Conservation (phyloP, 164 flowering plant genomes). For the Cinnamomum micranthum region DNA sequence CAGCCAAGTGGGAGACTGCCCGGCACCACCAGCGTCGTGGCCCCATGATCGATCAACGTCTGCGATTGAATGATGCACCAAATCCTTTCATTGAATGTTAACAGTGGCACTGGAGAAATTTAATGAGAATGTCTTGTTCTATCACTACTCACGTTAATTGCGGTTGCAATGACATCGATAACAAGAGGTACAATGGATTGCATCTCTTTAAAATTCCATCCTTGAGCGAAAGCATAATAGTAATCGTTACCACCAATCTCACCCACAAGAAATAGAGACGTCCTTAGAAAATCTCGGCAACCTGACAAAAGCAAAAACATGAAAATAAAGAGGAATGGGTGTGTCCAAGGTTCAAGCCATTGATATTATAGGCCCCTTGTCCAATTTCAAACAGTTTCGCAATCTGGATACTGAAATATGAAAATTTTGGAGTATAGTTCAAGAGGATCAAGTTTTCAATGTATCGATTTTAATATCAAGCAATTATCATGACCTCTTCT, state of each 20-base stretch:
- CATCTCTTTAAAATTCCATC: not conserved
- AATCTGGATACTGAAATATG: no score
- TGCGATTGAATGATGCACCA: slow-evolving; percentile 5
- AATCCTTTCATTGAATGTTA: not conserved
- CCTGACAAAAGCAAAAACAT: not conserved
- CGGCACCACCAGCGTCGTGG: slow-evolving; percentile 44
- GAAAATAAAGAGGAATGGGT: not conserved
- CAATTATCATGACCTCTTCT: no score
- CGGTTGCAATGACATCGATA: not conserved
- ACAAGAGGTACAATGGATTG: not conserved
- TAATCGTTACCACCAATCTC: slow-evolving; percentile 38
- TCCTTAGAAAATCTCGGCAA: slow-evolving; percentile 12
- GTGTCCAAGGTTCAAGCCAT: no score
- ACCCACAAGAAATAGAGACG: slow-evolving; percentile 28
- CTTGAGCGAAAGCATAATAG: not conserved
- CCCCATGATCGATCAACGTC: slow-evolving; percentile 59
- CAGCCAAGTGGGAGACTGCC: slow-evolving; percentile 32
- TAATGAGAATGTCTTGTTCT: not conserved
- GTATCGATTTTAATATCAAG: no score
- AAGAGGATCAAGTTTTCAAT: no score
- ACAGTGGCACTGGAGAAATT: not conserved
- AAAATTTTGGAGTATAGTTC: no score
- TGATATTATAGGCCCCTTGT: no score
- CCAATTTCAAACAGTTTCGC: no score
- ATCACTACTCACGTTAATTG: slow-evolving; percentile 1